phyloP scores from a whole-genome alignment of 805 yeast genomes.

The Monosporozyma siamensis region DNA sequence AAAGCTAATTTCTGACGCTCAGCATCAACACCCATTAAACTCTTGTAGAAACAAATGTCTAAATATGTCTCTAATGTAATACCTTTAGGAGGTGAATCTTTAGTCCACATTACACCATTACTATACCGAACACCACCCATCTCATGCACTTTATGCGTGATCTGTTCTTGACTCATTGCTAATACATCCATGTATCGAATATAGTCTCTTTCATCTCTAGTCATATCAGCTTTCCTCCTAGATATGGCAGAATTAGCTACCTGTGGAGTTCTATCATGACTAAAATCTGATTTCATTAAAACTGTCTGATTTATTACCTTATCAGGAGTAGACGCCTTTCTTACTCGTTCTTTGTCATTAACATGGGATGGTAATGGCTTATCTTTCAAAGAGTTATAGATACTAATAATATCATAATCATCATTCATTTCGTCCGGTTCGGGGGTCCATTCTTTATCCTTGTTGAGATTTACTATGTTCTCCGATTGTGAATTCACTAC shows the following conservation, averaged over 20 bases:
- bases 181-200: neutral
- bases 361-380: neutral
- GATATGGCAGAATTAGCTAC: too few species aligned
- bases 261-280: too few species aligned
- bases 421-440: neutral
- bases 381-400: neutral
- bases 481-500: too few species aligned
- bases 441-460: too few species aligned
- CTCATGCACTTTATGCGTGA: neutral
- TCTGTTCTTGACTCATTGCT: neutral
- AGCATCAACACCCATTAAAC: neutral
- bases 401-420: neutral
- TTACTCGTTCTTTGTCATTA: neutral
- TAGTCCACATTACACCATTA: constrained; percentile 3
- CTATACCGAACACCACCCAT: neutral
- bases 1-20: neutral
- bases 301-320: neutral
- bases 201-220: neutral
- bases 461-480: too few species aligned
- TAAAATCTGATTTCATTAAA: too few species aligned
- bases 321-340: too few species aligned
- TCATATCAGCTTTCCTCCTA: neutral
- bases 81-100: neutral
- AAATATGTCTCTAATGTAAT: constrained; percentile 3
- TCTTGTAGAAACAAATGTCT: neutral